Evolutionary conservation across 306 rosid species (phyloP).

Genomic region (Fragaria vesca): DNA sequence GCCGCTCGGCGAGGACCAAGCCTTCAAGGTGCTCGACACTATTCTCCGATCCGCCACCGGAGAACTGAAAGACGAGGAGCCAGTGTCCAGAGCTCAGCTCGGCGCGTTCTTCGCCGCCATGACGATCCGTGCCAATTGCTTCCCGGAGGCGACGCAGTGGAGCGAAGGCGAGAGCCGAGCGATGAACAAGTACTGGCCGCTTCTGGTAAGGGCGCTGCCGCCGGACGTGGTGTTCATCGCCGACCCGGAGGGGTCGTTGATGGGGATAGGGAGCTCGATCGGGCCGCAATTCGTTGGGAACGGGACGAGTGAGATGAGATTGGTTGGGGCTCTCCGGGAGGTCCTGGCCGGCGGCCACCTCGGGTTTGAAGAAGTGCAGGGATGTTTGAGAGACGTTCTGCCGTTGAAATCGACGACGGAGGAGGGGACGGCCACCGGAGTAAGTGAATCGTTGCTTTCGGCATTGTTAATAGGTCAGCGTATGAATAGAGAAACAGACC

Average conservation of each 20-base stretch:
- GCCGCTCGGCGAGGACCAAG: slow-evolving; percentile 79
- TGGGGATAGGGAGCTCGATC: slow-evolving; percentile 74
- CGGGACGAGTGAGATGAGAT: slow-evolving; percentile 73
- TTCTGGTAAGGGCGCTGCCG: slow-evolving; percentile 72
- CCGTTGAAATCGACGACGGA: slow-evolving; percentile 45
- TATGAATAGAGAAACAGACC: slow-evolving; percentile 94
- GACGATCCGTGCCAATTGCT: slow-evolving; percentile 89
- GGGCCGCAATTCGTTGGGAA: slow-evolving; percentile 81
- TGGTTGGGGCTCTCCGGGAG: slow-evolving; percentile 95
- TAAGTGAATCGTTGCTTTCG: slow-evolving; percentile 77
- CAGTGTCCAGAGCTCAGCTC: slow-evolving; percentile 78
- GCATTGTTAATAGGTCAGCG: slow-evolving; percentile 97
- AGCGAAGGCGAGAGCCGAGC: slow-evolving; percentile 94
- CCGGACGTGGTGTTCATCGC: slow-evolving; percentile 80
- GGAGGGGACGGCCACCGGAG: slow-evolving; percentile 40
- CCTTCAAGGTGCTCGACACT: slow-evolving; percentile 74
- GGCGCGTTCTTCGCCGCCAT: slow-evolving; percentile 95
- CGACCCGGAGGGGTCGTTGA: slow-evolving; percentile 86
- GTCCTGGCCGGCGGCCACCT: slow-evolving; percentile 94
- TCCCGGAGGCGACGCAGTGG: slow-evolving; percentile 96
- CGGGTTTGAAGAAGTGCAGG: slow-evolving; percentile 95
- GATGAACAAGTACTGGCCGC: slow-evolving; percentile 79
- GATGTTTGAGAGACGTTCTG: slow-evolving; percentile 76
- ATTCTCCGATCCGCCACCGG: slow-evolving; percentile 75
- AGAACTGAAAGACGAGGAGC: slow-evolving; percentile 56